These are phyloP conservation scores for Podila epicladia DNA, from an alignment of 192 early-diverging fungal species.

Conservation along the genomic window DNA sequence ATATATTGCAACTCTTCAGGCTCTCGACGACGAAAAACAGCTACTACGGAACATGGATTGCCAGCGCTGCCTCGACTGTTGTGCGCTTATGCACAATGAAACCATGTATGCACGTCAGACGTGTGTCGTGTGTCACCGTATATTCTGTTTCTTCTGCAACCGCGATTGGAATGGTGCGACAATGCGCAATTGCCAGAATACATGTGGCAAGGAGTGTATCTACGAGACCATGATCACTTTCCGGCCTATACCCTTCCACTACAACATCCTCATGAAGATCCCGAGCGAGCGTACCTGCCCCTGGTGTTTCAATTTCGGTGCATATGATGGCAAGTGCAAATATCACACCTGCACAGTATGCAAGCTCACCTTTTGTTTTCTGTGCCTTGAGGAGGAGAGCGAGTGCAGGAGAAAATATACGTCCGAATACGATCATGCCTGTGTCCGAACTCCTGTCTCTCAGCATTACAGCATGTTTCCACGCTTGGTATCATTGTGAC, in stretches of 20 bases:
- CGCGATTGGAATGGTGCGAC: slow-evolving; percentile 18
- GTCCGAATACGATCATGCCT: slow-evolving; percentile 13
- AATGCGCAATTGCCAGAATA: slow-evolving; percentile 13
- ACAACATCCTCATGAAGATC: slow-evolving; percentile 15
- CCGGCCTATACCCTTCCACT: slow-evolving; percentile 22
- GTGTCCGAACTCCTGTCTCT: slow-evolving; percentile 2
- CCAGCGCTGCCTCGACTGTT: slow-evolving; percentile 23
- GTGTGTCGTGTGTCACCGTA: slow-evolving; percentile 12
- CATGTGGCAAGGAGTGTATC: slow-evolving; percentile 28
- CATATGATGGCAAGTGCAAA: slow-evolving; percentile 35
- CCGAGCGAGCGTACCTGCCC: slow-evolving; percentile 25
- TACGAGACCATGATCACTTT: slow-evolving; percentile 34
- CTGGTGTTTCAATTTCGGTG: slow-evolving; percentile 27
- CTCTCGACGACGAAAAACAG: slow-evolving; percentile 21
- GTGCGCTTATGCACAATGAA: slow-evolving; percentile 34
- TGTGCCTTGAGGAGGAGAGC: slow-evolving; percentile 19
- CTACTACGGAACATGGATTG: slow-evolving; percentile 25
- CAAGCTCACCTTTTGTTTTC: slow-evolving; percentile 29
- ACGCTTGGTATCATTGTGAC: slow-evolving; percentile 6
- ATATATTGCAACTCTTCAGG: slow-evolving; percentile 23
- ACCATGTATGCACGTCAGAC: slow-evolving; percentile 20
- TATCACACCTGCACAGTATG: slow-evolving; percentile 22
- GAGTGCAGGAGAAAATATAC: slow-evolving; percentile 19
- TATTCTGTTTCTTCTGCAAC: slow-evolving; percentile 38
- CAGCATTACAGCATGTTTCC: slow-evolving; percentile 29